phyloP scores from a whole-genome alignment of 345 rosid genomes.

The Gossypium bickii region DNA sequence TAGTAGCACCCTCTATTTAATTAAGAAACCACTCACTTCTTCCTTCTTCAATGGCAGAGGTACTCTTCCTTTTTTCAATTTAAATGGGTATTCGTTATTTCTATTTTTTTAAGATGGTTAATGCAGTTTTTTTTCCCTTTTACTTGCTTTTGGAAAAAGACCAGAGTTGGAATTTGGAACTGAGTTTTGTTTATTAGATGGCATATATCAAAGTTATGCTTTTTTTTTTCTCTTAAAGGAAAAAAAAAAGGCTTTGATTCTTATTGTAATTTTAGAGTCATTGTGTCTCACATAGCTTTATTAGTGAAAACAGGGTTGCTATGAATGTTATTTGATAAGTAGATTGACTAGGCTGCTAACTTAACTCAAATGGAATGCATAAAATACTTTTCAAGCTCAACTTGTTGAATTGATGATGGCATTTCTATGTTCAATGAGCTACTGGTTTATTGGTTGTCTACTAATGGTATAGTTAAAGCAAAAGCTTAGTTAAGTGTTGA shows the following conservation, averaged over 20 bases:
- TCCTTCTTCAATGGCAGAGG: conserved; percentile 47
- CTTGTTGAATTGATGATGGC: not conserved
- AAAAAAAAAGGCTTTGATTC: not conserved
- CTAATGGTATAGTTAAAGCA: too few species aligned
- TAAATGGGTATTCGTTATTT: conserved; percentile 1
- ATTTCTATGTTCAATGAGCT: too few species aligned
- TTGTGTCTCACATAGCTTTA: not conserved
- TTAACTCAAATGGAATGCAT: not conserved
- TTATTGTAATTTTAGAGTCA: not conserved
- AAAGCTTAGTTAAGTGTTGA: too few species aligned
- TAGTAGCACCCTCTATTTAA: conserved; percentile 22
- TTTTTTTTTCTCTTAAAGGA: too few species aligned
- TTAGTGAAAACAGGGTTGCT: not conserved
- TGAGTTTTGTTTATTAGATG: not conserved
- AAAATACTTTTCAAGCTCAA: not conserved
- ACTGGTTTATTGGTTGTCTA: too few species aligned
- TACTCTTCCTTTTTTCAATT: conserved; percentile 5
- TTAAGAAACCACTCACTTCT: conserved; percentile 34
- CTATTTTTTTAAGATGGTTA: not conserved
- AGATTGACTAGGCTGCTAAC: not conserved
- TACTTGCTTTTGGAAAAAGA: not conserved
- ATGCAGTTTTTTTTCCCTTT: not conserved
- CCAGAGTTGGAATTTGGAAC: not conserved
- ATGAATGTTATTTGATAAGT: not conserved
- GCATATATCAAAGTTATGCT: not conserved